Conservation (phyloP, 495 filamentous ascomycete species). For the Podospora fimiseda region DNA sequence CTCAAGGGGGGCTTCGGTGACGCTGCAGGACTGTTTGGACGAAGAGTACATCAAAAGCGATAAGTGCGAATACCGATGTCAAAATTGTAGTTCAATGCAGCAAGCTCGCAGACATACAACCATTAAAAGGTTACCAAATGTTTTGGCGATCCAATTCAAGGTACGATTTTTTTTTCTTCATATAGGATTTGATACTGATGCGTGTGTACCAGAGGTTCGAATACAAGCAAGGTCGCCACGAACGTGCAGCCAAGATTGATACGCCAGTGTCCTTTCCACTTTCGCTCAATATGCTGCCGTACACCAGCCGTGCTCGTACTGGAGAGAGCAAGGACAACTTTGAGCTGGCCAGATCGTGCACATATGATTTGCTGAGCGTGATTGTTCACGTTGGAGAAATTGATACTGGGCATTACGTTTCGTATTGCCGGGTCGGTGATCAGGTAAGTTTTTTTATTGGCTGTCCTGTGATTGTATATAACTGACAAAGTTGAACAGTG, state of each 20-base stretch:
- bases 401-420: conserved; percentile 81
- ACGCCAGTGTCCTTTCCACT: conserved; percentile 76
- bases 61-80: conserved; percentile 74
- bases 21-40: conserved; percentile 67
- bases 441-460: conserved; percentile 46
- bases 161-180: conserved; percentile 33
- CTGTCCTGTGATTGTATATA: background rate
- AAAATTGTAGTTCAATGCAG: conserved; percentile 62
- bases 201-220: conserved; percentile 61
- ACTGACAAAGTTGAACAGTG: conserved; percentile 47
- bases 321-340: conserved; percentile 37
- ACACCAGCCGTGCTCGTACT: conserved; percentile 56
- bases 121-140: conserved; percentile 73
- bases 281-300: conserved; percentile 81
- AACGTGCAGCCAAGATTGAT: conserved; percentile 69
- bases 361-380: conserved; percentile 78
- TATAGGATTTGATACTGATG: conserved; percentile 3
- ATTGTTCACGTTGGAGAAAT: conserved; percentile 84
- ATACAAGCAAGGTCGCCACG: conserved; percentile 52
- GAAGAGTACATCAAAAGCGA: conserved; percentile 75
- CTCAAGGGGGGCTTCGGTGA: conserved; percentile 42
- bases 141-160: conserved; percentile 89
- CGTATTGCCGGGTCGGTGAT: conserved; percentile 72
- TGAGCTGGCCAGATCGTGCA: conserved; percentile 48
- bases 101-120: conserved; percentile 73